These are phyloP conservation scores for Gracilaria vermiculophylla DNA, from an alignment of 23 red algal species.

Conservation along the genomic window DNA sequence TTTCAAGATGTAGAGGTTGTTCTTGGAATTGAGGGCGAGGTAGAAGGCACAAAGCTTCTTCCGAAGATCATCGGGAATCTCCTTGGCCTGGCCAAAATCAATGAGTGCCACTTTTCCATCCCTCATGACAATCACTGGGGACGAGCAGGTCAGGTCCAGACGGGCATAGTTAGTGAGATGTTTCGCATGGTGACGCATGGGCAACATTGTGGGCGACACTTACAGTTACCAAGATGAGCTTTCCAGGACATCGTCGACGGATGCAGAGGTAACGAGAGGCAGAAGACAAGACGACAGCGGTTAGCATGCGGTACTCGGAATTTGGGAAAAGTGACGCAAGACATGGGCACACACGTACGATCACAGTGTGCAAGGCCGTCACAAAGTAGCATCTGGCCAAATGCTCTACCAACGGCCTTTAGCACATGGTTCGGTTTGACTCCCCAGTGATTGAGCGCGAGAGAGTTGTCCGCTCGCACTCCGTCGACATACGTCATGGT, in stretches of 20 bases:
- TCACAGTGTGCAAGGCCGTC: constrained; percentile 94
- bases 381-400: constrained; percentile 89
- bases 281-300: no score
- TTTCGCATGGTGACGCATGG: no score
- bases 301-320: neutral
- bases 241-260: no score
- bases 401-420: constrained; percentile 70
- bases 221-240: constrained; percentile 65
- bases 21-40: constrained; percentile 58
- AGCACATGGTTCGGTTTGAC: constrained; percentile 61
- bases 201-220: no score
- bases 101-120: constrained; percentile 86
- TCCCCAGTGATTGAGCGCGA: constrained; percentile 58
- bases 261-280: no score
- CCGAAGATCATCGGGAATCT: constrained; percentile 65
- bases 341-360: constrained; percentile 23
- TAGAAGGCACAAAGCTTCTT: constrained; percentile 89
- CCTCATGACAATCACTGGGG: constrained; percentile 68
- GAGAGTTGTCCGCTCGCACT: constrained; percentile 34
- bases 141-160: no score
- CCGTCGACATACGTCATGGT: constrained; percentile 93
- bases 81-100: constrained; percentile 96
- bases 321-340: neutral
- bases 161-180: no score
- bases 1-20: constrained; percentile 58